phyloP scores from a whole-genome alignment of 2,329 filamentous ascomycete species.

The Raffaelea albimanens region DNA sequence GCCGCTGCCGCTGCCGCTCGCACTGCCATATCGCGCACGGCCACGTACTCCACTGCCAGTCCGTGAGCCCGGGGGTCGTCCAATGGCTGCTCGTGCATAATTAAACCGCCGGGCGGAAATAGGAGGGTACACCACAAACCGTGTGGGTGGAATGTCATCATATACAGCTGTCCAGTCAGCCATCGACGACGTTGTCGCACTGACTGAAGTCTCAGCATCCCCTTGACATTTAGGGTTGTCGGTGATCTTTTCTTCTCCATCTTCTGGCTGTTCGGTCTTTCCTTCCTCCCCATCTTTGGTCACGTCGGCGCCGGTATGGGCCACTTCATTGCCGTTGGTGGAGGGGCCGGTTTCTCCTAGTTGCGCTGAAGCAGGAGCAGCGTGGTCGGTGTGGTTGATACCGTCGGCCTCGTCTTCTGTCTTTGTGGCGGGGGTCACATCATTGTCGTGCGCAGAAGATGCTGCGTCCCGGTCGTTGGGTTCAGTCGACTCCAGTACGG shows the following conservation, averaged over 20 bases:
- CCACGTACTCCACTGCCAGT: conserved; percentile 26
- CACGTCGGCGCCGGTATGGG: too few relatives aligned
- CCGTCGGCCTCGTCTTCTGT: conserved; percentile 1
- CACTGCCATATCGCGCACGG: conserved; percentile 26
- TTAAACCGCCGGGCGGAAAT: conserved; percentile 41
- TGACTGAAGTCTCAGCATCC: conserved; percentile 16
- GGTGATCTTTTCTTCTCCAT: too few relatives aligned
- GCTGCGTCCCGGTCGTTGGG: conserved; percentile 9
- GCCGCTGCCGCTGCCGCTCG: conserved; percentile 20
- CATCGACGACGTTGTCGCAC: conserved; percentile 5
- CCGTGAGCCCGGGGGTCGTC: conserved; percentile 27
- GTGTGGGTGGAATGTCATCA: conserved; percentile 52
- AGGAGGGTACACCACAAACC: conserved; percentile 73
- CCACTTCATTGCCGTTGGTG: too few relatives aligned
- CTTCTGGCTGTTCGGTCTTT: too few relatives aligned
- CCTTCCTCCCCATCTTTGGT: too few relatives aligned
- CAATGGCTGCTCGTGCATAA: conserved; percentile 31
- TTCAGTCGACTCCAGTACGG: conserved; percentile 14
- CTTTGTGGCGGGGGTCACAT: not conserved
- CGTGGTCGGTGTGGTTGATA: too few relatives aligned
- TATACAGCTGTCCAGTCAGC: conserved; percentile 39
- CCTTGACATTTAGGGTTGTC: too few relatives aligned
- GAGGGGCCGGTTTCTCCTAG: too few relatives aligned
- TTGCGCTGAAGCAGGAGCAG: too few relatives aligned
- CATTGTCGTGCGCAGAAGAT: not conserved